Base-by-base conservation (phyloP, 2,329 filamentous ascomycete species). In the Rhexocercosporidium sp. region DNA sequence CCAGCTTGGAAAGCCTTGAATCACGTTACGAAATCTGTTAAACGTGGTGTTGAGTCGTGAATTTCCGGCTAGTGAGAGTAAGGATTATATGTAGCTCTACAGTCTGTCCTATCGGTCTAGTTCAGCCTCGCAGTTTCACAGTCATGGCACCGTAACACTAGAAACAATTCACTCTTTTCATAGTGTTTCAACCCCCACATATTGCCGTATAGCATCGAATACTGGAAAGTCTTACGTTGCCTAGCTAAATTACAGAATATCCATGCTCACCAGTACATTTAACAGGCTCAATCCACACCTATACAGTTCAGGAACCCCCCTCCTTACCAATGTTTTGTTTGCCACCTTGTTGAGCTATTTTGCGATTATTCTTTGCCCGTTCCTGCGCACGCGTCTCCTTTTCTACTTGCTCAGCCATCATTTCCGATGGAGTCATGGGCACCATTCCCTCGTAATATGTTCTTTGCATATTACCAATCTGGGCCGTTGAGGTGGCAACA, bases 381-480 rank as follows among this genome's bases (percentile, higher is more conserved):
- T 31, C 61, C 61, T 37, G 25, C 39, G 31, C 49, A 37, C 29
- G 7, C 29, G 14, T 34, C 44, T 27, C 39, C 14, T 29, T 46
- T 7, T 56, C 47, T n/a, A 22, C 18, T 4, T 46, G 16, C 34
- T 56, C 31, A 20, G 12, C 12, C 11, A 20, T 27, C 7, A 63
- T 7, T 16, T 54, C 47, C 14, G 34, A 44, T 16, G 34, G 47
- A 8, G 51, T 49, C 53, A 34, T 64, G 31, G 53, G 37, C 7
- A 59, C 62, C 62, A 64, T 29, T 14, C 62, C 62, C 29, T 64
- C 62, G 16, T 34, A 34, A 37, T 59, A 27, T 7, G 49, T 61
- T 49, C 59, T 54, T 51, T 47, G 46, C 57, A 61, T 61, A 14
- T 64, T 39, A 12, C 62, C 62, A n/a, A 64, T 34, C 37, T 64